Conservation (phyloP, 495 filamentous ascomycete genomes). For the Aspergillus mulundensis region DNA sequence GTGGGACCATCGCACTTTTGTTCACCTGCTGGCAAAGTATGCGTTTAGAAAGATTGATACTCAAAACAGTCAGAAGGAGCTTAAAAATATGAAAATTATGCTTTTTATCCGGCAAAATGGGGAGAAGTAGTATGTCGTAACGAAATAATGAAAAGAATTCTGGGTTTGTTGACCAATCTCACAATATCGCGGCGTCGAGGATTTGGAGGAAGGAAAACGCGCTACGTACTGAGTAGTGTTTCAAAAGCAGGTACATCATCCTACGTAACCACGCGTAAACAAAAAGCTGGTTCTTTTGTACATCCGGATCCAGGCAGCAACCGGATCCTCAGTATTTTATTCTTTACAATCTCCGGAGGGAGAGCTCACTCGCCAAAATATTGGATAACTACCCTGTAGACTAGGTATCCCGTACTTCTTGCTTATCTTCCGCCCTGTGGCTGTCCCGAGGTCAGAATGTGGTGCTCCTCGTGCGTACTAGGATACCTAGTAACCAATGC, state of each 20-base stretch:
- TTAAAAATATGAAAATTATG: neutral
- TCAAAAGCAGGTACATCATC: neutral
- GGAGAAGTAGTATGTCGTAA: neutral
- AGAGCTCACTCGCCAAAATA: too few relatives aligned
- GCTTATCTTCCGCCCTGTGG: too few relatives aligned
- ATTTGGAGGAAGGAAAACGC: neutral
- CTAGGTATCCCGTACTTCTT: too few relatives aligned
- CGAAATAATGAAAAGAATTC: neutral
- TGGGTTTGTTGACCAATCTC: neutral
- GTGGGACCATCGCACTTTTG: conserved; percentile 46
- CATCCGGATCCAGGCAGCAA: too few relatives aligned
- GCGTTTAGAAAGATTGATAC: neutral
- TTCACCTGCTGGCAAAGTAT: neutral
- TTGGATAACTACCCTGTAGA: too few relatives aligned
- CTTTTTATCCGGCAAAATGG: neutral
- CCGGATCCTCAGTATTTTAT: too few relatives aligned
- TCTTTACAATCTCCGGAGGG: too few relatives aligned
- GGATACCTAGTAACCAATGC: too few relatives aligned
- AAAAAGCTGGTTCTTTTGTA: too few relatives aligned
- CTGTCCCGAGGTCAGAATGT: too few relatives aligned
- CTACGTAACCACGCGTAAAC: neutral
- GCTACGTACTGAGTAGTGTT: conserved; percentile 1
- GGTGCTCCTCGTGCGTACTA: too few relatives aligned
- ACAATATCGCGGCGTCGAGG: neutral
- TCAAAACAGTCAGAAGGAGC: neutral